These are phyloP conservation scores for Aurifilum marmelostoma DNA, from an alignment of 2,329 filamentous ascomycete genomes.

Conservation along the genomic window DNA sequence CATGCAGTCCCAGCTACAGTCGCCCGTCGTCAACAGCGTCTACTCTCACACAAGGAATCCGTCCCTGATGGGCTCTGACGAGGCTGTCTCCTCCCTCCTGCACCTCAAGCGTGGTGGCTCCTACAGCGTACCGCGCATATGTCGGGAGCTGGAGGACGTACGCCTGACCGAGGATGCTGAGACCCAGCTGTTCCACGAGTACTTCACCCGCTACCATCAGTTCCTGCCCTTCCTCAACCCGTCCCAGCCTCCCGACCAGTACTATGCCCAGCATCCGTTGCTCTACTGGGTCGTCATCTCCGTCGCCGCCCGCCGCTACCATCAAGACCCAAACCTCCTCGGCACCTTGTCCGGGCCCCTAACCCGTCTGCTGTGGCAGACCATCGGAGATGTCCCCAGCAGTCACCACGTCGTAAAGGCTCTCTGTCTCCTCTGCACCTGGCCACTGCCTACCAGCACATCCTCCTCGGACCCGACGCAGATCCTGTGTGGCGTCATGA, in stretches of 20 bases:
- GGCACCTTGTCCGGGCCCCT: slow-evolving; percentile 69
- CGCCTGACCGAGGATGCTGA: slow-evolving; percentile 67
- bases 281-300: slow-evolving; percentile 86
- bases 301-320: slow-evolving; percentile 73
- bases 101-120: slow-evolving; percentile 68
- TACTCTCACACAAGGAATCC: slow-evolving; percentile 65
- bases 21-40: slow-evolving; percentile 60
- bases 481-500: slow-evolving; percentile 81
- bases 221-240: slow-evolving; percentile 77
- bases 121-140: slow-evolving; percentile 62
- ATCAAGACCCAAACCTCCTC: slow-evolving; percentile 64
- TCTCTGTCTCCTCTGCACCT: slow-evolving; percentile 77
- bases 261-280: slow-evolving; percentile 75
- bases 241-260: slow-evolving; percentile 69
- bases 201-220: slow-evolving; percentile 73
- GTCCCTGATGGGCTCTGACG: slow-evolving; percentile 69
- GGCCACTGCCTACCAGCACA: slow-evolving; percentile 81
- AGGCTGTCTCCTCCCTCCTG: slow-evolving; percentile 68
- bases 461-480: slow-evolving; percentile 81
- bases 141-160: slow-evolving; percentile 65
- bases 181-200: slow-evolving; percentile 66
- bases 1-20: slow-evolving; percentile 57
- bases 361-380: slow-evolving; percentile 75
- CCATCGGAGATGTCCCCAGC: slow-evolving; percentile 75
- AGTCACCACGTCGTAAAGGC: slow-evolving; percentile 83